Evolutionary conservation across 768 basidiomycete species (phyloP).

Genomic region (Thelephora aurantiotincta): DNA sequence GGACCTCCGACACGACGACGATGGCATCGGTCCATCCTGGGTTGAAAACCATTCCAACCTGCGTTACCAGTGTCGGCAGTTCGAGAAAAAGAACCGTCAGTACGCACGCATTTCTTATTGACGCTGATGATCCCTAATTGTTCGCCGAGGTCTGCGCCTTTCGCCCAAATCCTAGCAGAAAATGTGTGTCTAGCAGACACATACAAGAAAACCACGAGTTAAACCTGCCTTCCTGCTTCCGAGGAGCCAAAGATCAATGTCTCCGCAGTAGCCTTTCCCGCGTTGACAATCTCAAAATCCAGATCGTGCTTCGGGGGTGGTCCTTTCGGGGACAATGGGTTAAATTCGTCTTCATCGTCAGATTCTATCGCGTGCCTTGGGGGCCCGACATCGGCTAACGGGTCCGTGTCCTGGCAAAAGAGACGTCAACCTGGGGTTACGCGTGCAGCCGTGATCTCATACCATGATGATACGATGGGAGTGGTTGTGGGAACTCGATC

Average conservation of each 20-base stretch:
- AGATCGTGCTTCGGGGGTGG: background rate
- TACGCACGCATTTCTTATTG: background rate
- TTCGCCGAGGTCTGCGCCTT: background rate
- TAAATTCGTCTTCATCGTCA: background rate
- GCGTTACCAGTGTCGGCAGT: background rate
- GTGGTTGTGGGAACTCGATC: no score
- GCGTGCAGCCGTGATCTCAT: background rate
- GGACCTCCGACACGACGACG: background rate
- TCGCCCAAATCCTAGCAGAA: background rate
- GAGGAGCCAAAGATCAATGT: background rate
- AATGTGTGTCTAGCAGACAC: no score
- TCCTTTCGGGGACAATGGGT: background rate
- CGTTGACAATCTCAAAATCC: background rate
- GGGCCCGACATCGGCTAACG: background rate
- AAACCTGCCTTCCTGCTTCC: background rate
- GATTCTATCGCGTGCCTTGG: background rate
- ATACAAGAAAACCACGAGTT: no score
- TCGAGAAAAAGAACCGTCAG: background rate
- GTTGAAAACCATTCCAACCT: background rate
- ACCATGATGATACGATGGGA: background rate
- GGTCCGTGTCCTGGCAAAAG: background rate
- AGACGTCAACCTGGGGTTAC: no score
- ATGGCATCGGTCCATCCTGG: background rate
- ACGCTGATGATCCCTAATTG: background rate
- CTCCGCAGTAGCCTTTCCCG: background rate